Conservation (phyloP, 2,329 filamentous ascomycete genomes). For the Didymella exigua region DNA sequence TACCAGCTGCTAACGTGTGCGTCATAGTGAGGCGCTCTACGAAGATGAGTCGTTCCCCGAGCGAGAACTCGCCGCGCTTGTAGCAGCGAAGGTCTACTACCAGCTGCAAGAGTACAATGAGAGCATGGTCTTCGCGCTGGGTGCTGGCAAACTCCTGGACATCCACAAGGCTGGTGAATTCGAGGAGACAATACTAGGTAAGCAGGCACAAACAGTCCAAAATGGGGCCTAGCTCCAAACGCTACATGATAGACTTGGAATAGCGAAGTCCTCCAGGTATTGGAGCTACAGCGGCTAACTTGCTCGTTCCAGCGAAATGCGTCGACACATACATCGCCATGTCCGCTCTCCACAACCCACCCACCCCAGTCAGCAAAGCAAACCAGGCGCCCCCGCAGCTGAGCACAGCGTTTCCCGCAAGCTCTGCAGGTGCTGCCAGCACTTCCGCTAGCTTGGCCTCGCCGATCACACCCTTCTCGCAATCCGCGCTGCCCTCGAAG, state of each 20-base stretch:
- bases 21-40: conserved; percentile 85
- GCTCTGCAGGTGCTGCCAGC: conserved; percentile 67
- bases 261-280: not conserved
- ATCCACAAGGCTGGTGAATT: conserved; percentile 91
- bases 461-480: conserved; percentile 92
- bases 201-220: conserved; percentile 31
- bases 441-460: conserved; percentile 74
- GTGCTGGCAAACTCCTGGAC: conserved; percentile 93
- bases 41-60: conserved; percentile 96
- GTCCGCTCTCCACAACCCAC: conserved; percentile 64
- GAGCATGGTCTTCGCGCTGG: conserved; percentile 97
- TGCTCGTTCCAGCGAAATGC: conserved; percentile 71
- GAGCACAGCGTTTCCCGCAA: conserved; percentile 77
- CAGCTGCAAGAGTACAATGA: conserved; percentile 99
- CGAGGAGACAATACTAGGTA: conserved; percentile 95
- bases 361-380: conserved; percentile 55
- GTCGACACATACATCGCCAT: conserved; percentile 96
- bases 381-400: conserved; percentile 68
- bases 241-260: not conserved
- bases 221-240: not conserved
- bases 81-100: conserved; percentile 98
- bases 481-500: conserved; percentile 90
- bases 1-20: conserved; percentile 34
- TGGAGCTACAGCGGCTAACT: conserved; percentile 19
- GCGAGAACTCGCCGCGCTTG: conserved; percentile 89